A percentile compares a stretch with the other conserved stretches of the same genome.
phyloP scores from a whole-genome alignment of 768 basidiomycete genomes.

The Phlegmacium glaucopus region DNA sequence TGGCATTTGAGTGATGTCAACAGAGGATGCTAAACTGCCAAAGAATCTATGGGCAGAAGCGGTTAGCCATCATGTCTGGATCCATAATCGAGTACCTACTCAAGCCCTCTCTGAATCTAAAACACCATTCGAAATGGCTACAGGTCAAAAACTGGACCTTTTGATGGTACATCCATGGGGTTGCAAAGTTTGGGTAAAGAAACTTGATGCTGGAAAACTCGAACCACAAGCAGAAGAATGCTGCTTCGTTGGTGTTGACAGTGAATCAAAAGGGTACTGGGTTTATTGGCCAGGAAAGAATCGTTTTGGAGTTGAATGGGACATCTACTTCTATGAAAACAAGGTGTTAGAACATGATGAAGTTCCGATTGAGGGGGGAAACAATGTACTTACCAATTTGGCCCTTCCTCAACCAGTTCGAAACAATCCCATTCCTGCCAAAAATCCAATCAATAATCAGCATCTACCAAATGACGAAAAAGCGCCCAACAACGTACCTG shows the following conservation, averaged over 20 bases:
- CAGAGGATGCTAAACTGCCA: slow-evolving; percentile 12
- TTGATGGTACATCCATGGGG: background rate
- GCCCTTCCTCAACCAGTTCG: background rate
- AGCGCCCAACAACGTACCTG: background rate
- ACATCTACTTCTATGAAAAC: background rate
- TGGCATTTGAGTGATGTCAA: slow-evolving; percentile 24
- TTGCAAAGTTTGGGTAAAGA: background rate
- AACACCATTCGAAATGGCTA: background rate
- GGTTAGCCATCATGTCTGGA: slow-evolving; percentile 14
- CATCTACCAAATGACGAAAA: background rate
- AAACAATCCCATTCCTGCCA: background rate
- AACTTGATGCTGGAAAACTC: background rate
- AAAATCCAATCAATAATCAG: background rate
- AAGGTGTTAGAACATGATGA: background rate
- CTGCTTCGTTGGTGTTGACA: background rate
- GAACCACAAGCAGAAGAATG: background rate
- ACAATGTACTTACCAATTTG: background rate
- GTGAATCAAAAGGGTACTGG: background rate
- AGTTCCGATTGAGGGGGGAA: background rate
- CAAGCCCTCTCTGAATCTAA: background rate
- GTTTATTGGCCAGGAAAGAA: background rate
- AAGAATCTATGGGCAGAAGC: slow-evolving; percentile 36
- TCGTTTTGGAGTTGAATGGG: background rate
- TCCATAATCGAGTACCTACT: background rate
- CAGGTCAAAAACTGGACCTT: background rate